Conservation (phyloP, 2,329 filamentous ascomycete species). For the Ophiostoma tasmaniense region DNA sequence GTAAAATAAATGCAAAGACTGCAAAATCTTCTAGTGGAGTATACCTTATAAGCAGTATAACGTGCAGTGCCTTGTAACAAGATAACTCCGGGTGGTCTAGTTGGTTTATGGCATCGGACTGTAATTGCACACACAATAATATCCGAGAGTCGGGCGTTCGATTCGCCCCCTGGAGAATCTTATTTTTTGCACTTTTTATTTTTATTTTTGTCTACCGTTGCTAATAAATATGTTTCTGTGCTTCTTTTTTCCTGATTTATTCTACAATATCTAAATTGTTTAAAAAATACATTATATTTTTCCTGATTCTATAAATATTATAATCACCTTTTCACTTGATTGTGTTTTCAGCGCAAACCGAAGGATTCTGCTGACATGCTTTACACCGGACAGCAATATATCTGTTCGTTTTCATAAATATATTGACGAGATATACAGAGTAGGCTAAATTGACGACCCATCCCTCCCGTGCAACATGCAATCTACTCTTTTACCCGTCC, state of each 20-base stretch:
- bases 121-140: conserved; percentile 16
- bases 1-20: too few species aligned
- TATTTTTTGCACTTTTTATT: conserved; percentile 1
- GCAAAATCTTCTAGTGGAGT: fast-evolving
- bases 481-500: not conserved
- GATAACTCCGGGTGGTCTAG: conserved; percentile 18
- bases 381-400: too few species aligned
- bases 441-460: not conserved
- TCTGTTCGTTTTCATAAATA: not conserved
- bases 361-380: too few species aligned
- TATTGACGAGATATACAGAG: not conserved
- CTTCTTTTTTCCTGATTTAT: too few species aligned
- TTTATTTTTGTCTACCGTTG: not conserved
- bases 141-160: conserved; percentile 20
- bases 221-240: not conserved
- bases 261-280: too few species aligned
- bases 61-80: not conserved
- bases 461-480: not conserved
- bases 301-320: too few species aligned
- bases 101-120: conserved; percentile 20
- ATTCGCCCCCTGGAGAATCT: conserved; percentile 18
- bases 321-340: too few species aligned
- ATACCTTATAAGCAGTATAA: not conserved
- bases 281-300: too few species aligned
- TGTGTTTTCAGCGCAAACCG: too few species aligned